Evolutionary conservation across 164 flowering plant genomes (phyloP).

Genomic region (Platanus orientalis): DNA sequence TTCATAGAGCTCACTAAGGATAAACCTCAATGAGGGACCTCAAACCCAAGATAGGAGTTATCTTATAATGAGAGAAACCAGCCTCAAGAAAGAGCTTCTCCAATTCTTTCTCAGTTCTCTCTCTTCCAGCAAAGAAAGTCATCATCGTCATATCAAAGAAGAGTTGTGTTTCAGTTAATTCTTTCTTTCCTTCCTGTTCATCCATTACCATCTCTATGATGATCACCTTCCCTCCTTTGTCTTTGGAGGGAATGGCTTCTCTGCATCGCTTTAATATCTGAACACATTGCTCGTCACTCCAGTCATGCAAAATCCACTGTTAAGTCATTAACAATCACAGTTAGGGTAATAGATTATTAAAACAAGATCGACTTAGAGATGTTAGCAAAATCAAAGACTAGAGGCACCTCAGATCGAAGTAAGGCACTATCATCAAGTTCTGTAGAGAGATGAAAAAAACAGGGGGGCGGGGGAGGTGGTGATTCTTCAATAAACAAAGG

Average conservation of each 20-base stretch:
- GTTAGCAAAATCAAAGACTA: too few relatives aligned
- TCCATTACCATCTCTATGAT: conserved; percentile 32
- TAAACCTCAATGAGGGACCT: too few relatives aligned
- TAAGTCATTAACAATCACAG: background rate
- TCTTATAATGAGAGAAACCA: conserved; percentile 8
- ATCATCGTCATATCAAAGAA: conserved; percentile 10
- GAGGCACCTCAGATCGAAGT: background rate
- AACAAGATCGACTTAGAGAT: too few relatives aligned
- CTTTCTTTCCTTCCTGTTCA: conserved; percentile 6
- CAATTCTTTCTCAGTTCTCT: conserved; percentile 14
- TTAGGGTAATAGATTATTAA: too few relatives aligned
- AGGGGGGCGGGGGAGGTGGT: too few relatives aligned
- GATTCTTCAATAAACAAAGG: too few relatives aligned
- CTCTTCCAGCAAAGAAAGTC: conserved; percentile 3
- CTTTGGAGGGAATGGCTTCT: conserved; percentile 23
- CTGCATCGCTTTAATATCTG: conserved; percentile 31
- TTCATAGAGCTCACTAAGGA: too few relatives aligned
- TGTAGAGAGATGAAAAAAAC: too few relatives aligned
- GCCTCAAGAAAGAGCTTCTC: background rate
- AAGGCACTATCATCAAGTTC: too few relatives aligned
- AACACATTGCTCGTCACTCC: conserved; percentile 33
- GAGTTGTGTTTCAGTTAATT: background rate
- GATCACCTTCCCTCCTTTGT: conserved; percentile 33
- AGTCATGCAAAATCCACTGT: conserved; percentile 34
- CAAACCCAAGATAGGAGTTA: too few relatives aligned